These are phyloP conservation scores for Panellus pusillus DNA, from an alignment of 768 basidiomycete species.

Conservation along the genomic window DNA sequence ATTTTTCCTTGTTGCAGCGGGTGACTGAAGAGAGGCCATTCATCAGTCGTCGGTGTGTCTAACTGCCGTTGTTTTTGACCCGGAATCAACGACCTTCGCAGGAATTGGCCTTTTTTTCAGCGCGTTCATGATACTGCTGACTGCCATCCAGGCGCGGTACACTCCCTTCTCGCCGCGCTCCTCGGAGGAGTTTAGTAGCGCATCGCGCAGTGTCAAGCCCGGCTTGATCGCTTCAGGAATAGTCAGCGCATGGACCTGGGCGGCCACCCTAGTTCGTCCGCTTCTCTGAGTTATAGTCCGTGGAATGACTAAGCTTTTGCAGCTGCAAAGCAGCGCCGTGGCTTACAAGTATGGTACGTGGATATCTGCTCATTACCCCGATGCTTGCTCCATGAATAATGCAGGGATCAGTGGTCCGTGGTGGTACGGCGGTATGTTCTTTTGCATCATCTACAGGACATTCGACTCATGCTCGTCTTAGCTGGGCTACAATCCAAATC, in stretches of 20 bases:
- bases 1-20: background rate
- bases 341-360: constrained; percentile 75
- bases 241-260: constrained; percentile 93
- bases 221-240: constrained; percentile 92
- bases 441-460: background rate
- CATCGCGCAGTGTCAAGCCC: constrained; percentile 83
- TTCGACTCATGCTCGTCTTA: background rate
- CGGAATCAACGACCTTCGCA: constrained; percentile 24
- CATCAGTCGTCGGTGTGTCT: constrained; percentile 50
- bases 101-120: constrained; percentile 91
- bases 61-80: background rate
- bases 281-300: background rate
- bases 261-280: constrained; percentile 62
- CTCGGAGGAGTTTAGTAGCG: constrained; percentile 83
- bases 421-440: constrained; percentile 68
- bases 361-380: background rate
- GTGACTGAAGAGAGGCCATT: background rate
- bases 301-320: background rate
- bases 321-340: constrained; percentile 80
- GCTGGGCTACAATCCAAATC: constrained; percentile 86
- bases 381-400: background rate
- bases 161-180: constrained; percentile 77
- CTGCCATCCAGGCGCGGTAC: constrained; percentile 81
- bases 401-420: constrained; percentile 76
- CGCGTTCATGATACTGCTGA: constrained; percentile 75